Base-by-base conservation (phyloP, 257 asterid genomes). In the Fraxinus americana region DNA sequence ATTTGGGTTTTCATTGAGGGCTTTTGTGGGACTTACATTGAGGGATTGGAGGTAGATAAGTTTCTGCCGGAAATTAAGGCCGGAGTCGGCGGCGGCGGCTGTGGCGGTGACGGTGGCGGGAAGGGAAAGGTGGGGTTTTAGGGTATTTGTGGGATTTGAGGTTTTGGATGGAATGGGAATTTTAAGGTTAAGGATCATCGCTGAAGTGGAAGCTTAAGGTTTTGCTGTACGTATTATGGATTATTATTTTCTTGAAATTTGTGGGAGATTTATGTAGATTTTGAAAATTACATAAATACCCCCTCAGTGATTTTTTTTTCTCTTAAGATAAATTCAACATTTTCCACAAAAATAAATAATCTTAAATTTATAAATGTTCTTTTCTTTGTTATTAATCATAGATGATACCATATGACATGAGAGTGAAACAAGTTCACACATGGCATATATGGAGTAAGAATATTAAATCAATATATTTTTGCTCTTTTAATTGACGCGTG, bases 1-100 rank as follows among this genome's bases (percentile, higher is more conserved):
- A 77, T 88, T 67, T 14, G 97, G 98, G 82, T 94, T 94, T 36
- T 74, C 63, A 17, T 85, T 79, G 61, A 92, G 92, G 77, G 94
- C 96, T 85, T 94, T 94, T 0, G 61, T 41, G 67, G 89, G 85
- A 57, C 91, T 86, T 50, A 92, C 80, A 1, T 84, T 86, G 67
- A 91, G 86, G 30, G 89, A 74, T 73, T 85, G 77, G 59, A 92
- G 92, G 87, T 90, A 92, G 29, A 83, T 74, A 14, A 92, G 43
- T 72, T 94, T 94, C 32, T 85, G 84, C 16, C 90, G 88, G 86
- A 94, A 94, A 19, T 73, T 81, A 25, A 88, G 82, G 74, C 98
- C 98, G 67, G 88, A 70, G 76, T 89, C 97, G 2, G 82, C 12
- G 16, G 80, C 34, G 3, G 34, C 3, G 5, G 34, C 34, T 57